A percentile compares a stretch with the other conserved stretches of the same genome.
These are phyloP conservation scores for Phytophthora cactorum DNA, from an alignment of 352 stramenopile species.

Conservation along the genomic window DNA sequence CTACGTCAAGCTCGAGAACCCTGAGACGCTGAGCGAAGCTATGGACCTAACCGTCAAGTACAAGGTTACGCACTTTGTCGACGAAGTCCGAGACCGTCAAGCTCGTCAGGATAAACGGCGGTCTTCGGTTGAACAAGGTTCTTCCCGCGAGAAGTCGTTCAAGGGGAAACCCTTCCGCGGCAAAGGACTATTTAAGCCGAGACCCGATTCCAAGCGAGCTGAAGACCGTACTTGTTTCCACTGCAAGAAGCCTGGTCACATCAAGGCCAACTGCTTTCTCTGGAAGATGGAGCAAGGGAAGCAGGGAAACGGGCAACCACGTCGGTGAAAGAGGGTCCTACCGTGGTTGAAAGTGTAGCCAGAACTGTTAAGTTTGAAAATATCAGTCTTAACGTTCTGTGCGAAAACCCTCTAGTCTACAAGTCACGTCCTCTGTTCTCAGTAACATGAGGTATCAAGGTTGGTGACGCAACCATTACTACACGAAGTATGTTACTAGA, in stretches of 20 bases:
- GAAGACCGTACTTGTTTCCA: neutral
- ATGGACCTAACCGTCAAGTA: constrained; percentile 11
- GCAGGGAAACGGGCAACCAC: neutral
- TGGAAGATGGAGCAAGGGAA: neutral
- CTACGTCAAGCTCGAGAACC: constrained; percentile 10
- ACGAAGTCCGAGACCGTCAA: neutral
- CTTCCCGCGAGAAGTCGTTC: neutral
- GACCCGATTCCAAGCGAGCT: neutral
- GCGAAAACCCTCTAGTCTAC: constrained; percentile 10
- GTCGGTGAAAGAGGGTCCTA: neutral
- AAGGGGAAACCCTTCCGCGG: neutral
- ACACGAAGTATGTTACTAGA: too few species aligned
- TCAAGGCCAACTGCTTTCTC: neutral
- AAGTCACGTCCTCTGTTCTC: constrained; percentile 11
- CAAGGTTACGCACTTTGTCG: constrained; percentile 3
- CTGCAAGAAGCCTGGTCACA: neutral
- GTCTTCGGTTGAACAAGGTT: too few species aligned
- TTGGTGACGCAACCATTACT: too few species aligned
- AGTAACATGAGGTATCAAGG: too few species aligned
- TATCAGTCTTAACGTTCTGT: constrained; percentile 13
- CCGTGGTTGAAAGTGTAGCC: neutral
- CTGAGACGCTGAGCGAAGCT: neutral
- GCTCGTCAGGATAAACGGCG: too few species aligned
- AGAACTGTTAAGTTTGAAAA: constrained; percentile 8
- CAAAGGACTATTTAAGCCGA: neutral